Percentiles rank a stretch among this genome's conserved stretches.
phyloP scores from a whole-genome alignment of 108 stramenopile genomes.

The Nitzschia sp. region DNA sequence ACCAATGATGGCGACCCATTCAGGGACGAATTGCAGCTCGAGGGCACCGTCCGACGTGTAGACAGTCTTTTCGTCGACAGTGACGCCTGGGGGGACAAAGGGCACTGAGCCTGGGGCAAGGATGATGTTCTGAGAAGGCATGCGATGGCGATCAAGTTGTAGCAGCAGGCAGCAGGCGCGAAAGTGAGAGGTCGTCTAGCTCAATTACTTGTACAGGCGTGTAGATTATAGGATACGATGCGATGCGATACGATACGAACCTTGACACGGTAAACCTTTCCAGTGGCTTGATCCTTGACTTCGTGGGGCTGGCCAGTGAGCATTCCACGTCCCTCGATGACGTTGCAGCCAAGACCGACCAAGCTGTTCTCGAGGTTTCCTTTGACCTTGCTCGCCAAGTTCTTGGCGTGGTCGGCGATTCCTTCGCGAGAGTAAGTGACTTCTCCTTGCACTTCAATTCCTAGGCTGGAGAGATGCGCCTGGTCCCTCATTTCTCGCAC shows the following conservation, averaged over 20 bases:
- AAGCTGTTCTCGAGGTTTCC: constrained; percentile 90
- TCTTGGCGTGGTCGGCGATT: constrained; percentile 94
- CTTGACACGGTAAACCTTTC: constrained; percentile 90
- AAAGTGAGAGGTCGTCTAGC: not conserved
- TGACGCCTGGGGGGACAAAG: constrained; percentile 96
- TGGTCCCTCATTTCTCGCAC: constrained; percentile 92
- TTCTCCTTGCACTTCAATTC: constrained; percentile 60
- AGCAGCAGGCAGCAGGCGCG: constrained; percentile 21
- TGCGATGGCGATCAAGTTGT: not conserved
- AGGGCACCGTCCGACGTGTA: constrained; percentile 97
- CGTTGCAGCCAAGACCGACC: constrained; percentile 84
- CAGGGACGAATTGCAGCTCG: constrained; percentile 87
- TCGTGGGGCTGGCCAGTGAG: constrained; percentile 86
- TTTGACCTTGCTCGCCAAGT: constrained; percentile 92
- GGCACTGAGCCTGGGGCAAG: constrained; percentile 98
- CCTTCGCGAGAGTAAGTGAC: constrained; percentile 87
- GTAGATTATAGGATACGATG: not conserved
- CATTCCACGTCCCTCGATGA: constrained; percentile 83
- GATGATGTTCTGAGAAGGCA: constrained; percentile 95
- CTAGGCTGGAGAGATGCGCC: constrained; percentile 75
- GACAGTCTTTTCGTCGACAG: constrained; percentile 96
- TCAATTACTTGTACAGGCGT: too few species aligned
- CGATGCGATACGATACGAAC: constrained; percentile 24
- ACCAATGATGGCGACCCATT: constrained; percentile 98
- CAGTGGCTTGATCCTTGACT: constrained; percentile 79